These are phyloP conservation scores for Paecilomyces formosus DNA, from an alignment of 2,329 filamentous ascomycete species.

Conservation along the genomic window DNA sequence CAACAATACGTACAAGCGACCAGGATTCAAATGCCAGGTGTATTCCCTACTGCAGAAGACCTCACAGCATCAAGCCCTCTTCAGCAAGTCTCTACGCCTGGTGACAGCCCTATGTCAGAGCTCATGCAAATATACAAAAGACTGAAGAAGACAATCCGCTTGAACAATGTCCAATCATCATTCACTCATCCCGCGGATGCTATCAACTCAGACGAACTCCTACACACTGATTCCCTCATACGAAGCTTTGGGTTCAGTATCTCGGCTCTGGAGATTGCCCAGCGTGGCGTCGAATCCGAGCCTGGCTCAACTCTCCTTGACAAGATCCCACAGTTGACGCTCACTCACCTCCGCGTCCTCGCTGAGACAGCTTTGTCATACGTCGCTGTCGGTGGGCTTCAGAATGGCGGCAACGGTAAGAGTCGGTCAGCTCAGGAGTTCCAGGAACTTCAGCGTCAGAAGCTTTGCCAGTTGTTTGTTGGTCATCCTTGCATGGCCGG, in stretches of 20 bases:
- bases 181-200: slow-evolving; percentile 38
- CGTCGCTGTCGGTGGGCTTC: slow-evolving; percentile 65
- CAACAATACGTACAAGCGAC: slow-evolving; percentile 19
- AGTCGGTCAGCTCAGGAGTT: slow-evolving; percentile 57
- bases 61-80: slow-evolving; percentile 20
- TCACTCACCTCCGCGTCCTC: slow-evolving; percentile 82
- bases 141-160: slow-evolving; percentile 47
- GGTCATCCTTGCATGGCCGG: slow-evolving; percentile 38
- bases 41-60: slow-evolving; percentile 30
- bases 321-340: slow-evolving; percentile 71
- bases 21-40: slow-evolving; percentile 30
- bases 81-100: slow-evolving; percentile 20
- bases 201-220: slow-evolving; percentile 39
- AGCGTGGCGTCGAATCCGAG: slow-evolving; percentile 72
- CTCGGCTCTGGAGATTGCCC: slow-evolving; percentile 80
- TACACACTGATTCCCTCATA: slow-evolving; percentile 37
- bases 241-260: slow-evolving; percentile 70
- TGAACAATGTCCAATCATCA: slow-evolving; percentile 42
- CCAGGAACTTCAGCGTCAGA: slow-evolving; percentile 58
- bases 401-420: slow-evolving; percentile 51
- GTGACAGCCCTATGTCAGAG: slow-evolving; percentile 35
- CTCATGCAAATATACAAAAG: slow-evolving; percentile 50
- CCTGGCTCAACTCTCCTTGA: slow-evolving; percentile 69
- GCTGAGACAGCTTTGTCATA: slow-evolving; percentile 85
- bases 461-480: slow-evolving; percentile 70